These are phyloP conservation scores for Verticillium longisporum DNA, from an alignment of 2,329 filamentous ascomycete genomes.

Conservation along the genomic window DNA sequence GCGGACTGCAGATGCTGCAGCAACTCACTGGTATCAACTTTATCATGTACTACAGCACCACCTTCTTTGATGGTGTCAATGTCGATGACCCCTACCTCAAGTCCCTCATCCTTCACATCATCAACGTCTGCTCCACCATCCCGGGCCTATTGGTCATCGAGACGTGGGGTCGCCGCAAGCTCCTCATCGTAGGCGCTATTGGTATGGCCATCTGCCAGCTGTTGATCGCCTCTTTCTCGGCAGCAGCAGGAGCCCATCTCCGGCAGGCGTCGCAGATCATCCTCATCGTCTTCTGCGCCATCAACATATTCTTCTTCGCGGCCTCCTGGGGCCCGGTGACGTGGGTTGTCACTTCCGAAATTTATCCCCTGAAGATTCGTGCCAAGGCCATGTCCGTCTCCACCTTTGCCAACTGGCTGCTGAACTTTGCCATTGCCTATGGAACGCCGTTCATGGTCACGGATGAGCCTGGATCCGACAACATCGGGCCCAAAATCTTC, in stretches of 20 bases:
- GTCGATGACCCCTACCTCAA: constrained; percentile 61
- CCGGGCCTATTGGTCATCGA: constrained; percentile 71
- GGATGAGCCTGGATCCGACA: constrained; percentile 56
- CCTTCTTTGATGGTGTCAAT: constrained; percentile 58
- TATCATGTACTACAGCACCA: constrained; percentile 71
- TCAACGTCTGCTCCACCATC: constrained; percentile 71
- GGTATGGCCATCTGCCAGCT: constrained; percentile 67
- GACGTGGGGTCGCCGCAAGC: constrained; percentile 64
- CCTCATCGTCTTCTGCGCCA: constrained; percentile 57
- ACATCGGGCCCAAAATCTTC: constrained; percentile 68
- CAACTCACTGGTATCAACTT: constrained; percentile 73
- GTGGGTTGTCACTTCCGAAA: constrained; percentile 70
- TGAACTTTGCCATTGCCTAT: constrained; percentile 78
- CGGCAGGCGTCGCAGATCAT: constrained; percentile 45
- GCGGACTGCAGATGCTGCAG: constrained; percentile 69
- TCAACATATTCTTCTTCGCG: constrained; percentile 77
- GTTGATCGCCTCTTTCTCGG: constrained; percentile 59
- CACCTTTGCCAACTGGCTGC: constrained; percentile 70
- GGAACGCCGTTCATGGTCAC: constrained; percentile 75
- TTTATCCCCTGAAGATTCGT: constrained; percentile 63
- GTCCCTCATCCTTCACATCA: constrained; percentile 66
- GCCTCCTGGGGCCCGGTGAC: constrained; percentile 70
- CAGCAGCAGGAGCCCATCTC: constrained; percentile 38
- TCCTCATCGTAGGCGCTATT: constrained; percentile 66
- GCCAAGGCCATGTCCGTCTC: constrained; percentile 71